Evolutionary conservation across 176 grass and related monocot species (phyloP).

Genomic region (Rhynchospora pubera): DNA sequence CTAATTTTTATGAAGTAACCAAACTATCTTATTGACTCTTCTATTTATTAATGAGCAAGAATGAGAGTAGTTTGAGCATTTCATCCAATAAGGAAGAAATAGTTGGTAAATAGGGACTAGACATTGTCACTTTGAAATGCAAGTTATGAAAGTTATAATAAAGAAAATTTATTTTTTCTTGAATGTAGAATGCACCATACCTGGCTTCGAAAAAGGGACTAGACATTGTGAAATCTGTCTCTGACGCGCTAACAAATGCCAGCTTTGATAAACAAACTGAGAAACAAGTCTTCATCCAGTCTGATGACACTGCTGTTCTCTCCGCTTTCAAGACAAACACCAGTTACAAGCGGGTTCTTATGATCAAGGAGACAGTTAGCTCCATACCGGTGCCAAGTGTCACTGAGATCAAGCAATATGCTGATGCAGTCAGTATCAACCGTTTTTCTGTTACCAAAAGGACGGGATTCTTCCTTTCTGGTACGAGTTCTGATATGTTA

Average conservation of each 20-base stretch:
- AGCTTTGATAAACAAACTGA: constrained; percentile 56
- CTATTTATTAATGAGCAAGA: background rate
- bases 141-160: background rate
- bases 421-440: constrained; percentile 36
- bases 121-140: background rate
- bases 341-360: constrained; percentile 42
- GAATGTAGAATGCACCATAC: constrained; percentile 51
- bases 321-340: constrained; percentile 51
- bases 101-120: background rate
- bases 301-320: constrained; percentile 68
- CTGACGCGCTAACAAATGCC: constrained; percentile 51
- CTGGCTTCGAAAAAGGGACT: constrained; percentile 65
- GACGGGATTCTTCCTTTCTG: constrained; percentile 59
- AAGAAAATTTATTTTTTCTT: constrained; percentile 15
- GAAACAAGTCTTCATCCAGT: constrained; percentile 56
- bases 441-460: constrained; percentile 36
- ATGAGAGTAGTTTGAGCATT: background rate
- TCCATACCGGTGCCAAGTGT: constrained; percentile 40
- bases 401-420: constrained; percentile 53
- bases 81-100: background rate
- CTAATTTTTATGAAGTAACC: background rate
- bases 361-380: constrained; percentile 40
- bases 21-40: background rate
- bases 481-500: background rate
- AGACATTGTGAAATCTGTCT: constrained; percentile 59